Conservation (phyloP, 2,329 filamentous ascomycete species). For the Chrysosporium keratinophilum region DNA sequence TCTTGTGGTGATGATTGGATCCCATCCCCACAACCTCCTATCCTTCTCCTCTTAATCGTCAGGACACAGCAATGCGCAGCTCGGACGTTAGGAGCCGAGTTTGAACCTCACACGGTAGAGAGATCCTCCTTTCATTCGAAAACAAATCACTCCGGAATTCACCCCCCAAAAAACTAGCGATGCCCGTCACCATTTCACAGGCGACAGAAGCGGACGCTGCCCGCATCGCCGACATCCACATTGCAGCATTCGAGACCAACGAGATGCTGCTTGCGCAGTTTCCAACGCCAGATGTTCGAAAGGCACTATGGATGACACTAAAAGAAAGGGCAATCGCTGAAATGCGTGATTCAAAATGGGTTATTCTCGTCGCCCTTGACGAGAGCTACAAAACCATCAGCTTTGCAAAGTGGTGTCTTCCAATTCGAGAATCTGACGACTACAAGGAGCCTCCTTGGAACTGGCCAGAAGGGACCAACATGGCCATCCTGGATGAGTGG, state of each 20-base stretch:
- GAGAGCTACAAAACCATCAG: conserved; percentile 12
- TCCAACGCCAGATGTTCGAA: conserved; percentile 18
- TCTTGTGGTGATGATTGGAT: too few relatives aligned
- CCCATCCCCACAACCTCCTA: too few relatives aligned
- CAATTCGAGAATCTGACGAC: conserved; percentile 7
- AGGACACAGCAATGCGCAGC: too few relatives aligned
- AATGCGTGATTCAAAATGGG: conserved; percentile 16
- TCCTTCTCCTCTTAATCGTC: too few relatives aligned
- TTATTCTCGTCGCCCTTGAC: conserved; percentile 15
- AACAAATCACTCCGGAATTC: neutral
- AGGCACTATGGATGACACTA: conserved; percentile 15
- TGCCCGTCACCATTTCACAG: conserved; percentile 5
- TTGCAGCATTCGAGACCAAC: conserved; percentile 20
- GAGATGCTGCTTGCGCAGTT: conserved; percentile 21
- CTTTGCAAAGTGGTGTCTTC: conserved; percentile 19
- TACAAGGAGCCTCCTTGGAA: conserved; percentile 17
- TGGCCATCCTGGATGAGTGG: conserved; percentile 15
- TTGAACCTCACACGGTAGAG: neutral
- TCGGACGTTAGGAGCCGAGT: neutral
- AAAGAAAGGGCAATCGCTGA: conserved; percentile 16
- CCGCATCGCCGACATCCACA: conserved; percentile 22
- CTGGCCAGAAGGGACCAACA: conserved; percentile 18
- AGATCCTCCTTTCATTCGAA: neutral
- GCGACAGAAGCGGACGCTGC: conserved; percentile 17
- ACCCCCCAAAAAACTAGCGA: neutral